Evolutionary conservation across 2,329 filamentous ascomycete genomes (phyloP), one percentile per base, ranked within the genome.

Genomic region (Drechslera avenae): DNA sequence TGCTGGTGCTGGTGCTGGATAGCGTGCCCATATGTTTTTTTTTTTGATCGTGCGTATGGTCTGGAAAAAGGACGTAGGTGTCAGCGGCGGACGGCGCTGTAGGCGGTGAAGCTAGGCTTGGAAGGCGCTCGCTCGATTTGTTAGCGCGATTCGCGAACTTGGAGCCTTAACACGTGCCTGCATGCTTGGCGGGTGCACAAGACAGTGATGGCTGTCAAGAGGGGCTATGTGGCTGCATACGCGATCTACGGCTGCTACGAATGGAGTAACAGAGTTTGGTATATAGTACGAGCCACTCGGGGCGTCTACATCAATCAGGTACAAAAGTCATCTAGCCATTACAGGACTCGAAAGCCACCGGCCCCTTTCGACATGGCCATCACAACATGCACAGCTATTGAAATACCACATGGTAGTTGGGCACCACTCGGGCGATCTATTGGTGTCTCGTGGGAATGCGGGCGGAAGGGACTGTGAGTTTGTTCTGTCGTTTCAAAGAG

Each of bases 101-200:
- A 12, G 35, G 41, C 41, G 17, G 4, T 19, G 18, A 30, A n/a
- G 10, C 44, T 47, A 39, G 18, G 13, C 28, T 14, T 13, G 28
- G 36, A 47, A 5, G 19, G 12, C 18, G 8, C 16, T 41, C 16
- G 21, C 39, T 14, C 23, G 8, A 12, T 26, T 3, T 5, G 6
- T 16, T 48, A 48, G 45, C 37, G 45, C 30, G 23, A 17, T 41
- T 48, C 45, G 33, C 45, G 45, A 41, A 41, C 14, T 17, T 21
- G 35, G 32, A 35, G 26, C 19, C 23, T 28, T 17, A 33, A 41
- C 45, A 37, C 45, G 45, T 34, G 36, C 37, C 10, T 17, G 28
- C 18, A 23, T n/a, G 28, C 36, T 41, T 47, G 36, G 44, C 44
- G 28, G 17, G 14, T 23, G 36, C 44, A 39, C 28, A 33, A 46